phyloP scores from a whole-genome alignment of 2,329 filamentous ascomycete species.

The Botryotinia convoluta region DNA sequence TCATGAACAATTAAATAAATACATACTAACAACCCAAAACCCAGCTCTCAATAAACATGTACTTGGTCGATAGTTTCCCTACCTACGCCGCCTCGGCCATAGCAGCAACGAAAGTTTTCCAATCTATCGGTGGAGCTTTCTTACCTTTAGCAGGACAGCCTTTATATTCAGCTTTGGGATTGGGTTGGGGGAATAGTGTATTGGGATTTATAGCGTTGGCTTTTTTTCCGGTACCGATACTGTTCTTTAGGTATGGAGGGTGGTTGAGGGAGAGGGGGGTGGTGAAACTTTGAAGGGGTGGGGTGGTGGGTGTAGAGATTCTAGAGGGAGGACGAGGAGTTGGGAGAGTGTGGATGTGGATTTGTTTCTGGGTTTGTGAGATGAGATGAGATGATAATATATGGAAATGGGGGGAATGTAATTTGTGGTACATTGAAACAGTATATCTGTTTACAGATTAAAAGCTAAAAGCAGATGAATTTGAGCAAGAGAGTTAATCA shows the following conservation, averaged over 20 bases:
- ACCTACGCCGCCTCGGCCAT: not conserved
- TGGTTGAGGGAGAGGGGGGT: conserved; percentile 1
- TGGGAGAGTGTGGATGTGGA: not conserved
- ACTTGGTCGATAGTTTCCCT: conserved; percentile 10
- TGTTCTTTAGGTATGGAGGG: not conserved
- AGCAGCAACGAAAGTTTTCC: conserved; percentile 4
- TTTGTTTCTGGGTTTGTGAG: not conserved
- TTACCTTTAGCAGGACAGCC: not conserved
- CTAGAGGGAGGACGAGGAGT: not conserved
- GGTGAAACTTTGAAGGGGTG: not conserved
- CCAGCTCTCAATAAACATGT: conserved; percentile 10
- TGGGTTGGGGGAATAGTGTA: conserved; percentile 14
- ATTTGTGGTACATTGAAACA: too few relatives aligned
- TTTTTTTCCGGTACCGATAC: conserved; percentile 3
- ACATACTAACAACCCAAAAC: not conserved
- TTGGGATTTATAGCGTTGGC: not conserved
- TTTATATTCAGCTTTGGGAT: not conserved
- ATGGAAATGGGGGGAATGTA: too few relatives aligned
- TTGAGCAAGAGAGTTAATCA: too few relatives aligned
- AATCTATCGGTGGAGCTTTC: not conserved
- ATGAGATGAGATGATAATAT: not conserved
- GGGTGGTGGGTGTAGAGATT: not conserved
- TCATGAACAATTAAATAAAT: rapidly evolving
- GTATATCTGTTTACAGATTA: too few relatives aligned
- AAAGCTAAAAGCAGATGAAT: too few relatives aligned